Percentiles rank a stretch among this genome's conserved stretches.
Conservation (phyloP, 768 basidiomycete genomes). For the Lactarius indigo region DNA sequence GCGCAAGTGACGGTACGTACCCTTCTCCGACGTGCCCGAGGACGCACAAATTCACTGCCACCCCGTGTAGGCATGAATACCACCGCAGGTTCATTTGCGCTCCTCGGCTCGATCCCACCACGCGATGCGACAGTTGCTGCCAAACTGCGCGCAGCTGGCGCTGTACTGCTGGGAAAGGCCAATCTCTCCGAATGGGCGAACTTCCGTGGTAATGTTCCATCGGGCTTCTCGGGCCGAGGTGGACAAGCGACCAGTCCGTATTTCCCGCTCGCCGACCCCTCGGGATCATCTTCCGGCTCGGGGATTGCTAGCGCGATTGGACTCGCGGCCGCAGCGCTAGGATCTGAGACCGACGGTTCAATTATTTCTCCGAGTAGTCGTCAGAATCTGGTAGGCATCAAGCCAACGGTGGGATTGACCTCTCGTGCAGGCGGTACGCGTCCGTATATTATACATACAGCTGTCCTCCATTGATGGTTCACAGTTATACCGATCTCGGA, state of each 20-base stretch:
- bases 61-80: slow-evolving; percentile 37
- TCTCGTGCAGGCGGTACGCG: slow-evolving; percentile 52
- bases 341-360: slow-evolving; percentile 48
- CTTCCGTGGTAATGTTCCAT: slow-evolving; percentile 36
- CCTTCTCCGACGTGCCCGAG: background rate
- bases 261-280: slow-evolving; percentile 41
- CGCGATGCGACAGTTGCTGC: slow-evolving; percentile 35
- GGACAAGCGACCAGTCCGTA: slow-evolving; percentile 44
- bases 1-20: slow-evolving; percentile 31
- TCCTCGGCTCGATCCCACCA: slow-evolving; percentile 35
- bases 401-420: slow-evolving; percentile 57
- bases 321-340: slow-evolving; percentile 42
- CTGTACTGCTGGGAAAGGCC: slow-evolving; percentile 42
- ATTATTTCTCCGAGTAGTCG: slow-evolving; percentile 44
- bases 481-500: slow-evolving; percentile 49
- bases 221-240: slow-evolving; percentile 47
- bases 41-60: slow-evolving; percentile 25
- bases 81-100: slow-evolving; percentile 36
- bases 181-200: slow-evolving; percentile 43
- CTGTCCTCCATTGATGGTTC: background rate
- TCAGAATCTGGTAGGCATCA: slow-evolving; percentile 59
- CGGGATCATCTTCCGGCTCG: slow-evolving; percentile 43
- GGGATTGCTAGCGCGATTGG: slow-evolving; percentile 41
- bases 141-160: slow-evolving; percentile 35
- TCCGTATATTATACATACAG: slow-evolving; percentile 2